Percentiles rank a stretch among this genome's conserved stretches.
Evolutionary conservation across 495 filamentous ascomycete genomes (phyloP).

Genomic region (Neurospora sp.): DNA sequence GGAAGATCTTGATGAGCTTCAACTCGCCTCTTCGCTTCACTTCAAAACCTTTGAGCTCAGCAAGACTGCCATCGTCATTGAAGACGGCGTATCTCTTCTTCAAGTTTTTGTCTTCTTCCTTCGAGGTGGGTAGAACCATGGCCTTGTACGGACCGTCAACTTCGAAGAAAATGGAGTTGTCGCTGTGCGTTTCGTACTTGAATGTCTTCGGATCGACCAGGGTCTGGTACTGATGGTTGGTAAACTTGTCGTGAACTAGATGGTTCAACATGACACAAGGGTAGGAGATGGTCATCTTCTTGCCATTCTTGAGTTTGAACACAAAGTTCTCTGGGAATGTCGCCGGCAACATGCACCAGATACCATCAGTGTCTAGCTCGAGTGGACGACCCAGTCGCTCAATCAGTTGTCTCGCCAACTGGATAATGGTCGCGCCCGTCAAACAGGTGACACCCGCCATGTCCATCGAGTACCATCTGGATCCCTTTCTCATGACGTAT

Average conservation of each 20-base stretch:
- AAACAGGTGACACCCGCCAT: constrained; percentile 99
- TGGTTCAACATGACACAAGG: constrained; percentile 99
- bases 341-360: constrained; percentile 98
- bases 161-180: constrained; percentile 99
- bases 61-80: constrained; percentile 91
- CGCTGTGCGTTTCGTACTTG: constrained; percentile 89
- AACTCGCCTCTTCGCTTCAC: constrained; percentile 96
- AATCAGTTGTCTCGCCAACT: constrained; percentile 89
- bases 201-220: constrained; percentile 68
- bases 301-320: constrained; percentile 88
- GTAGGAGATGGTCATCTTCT: constrained; percentile 91
- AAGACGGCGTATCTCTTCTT: constrained; percentile 99
- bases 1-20: constrained; percentile 99
- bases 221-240: constrained; percentile 94
- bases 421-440: constrained; percentile 94
- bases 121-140: constrained; percentile 95
- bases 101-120: constrained; percentile 98
- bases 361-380: constrained; percentile 98
- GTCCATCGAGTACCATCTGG: constrained; percentile 98
- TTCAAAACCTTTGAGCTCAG: constrained; percentile 98
- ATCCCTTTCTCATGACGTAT: constrained; percentile 98
- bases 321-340: constrained; percentile 95
- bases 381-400: constrained; percentile 88
- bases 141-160: constrained; percentile 95
- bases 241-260: constrained; percentile 88